Conservation (phyloP, 805 yeast genomes). For the Zygotorulaspora sp. region DNA sequence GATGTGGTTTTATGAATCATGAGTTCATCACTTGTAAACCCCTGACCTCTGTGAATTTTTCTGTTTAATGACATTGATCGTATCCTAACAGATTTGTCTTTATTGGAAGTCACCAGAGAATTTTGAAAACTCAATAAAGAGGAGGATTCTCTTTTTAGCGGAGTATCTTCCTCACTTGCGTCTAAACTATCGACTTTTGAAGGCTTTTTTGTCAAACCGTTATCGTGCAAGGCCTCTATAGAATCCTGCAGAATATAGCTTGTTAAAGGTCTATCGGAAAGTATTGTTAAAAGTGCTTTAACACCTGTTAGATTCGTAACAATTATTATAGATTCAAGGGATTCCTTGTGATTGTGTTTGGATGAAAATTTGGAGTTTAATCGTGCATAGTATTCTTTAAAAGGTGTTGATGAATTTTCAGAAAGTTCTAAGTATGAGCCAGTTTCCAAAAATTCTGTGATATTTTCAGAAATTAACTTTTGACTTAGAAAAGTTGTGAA, state of each 20-base stretch:
- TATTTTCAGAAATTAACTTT: conserved; percentile 14
- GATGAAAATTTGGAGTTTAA: conserved; percentile 26
- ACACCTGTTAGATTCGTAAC: conserved; percentile 35
- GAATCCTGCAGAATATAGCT: conserved; percentile 31
- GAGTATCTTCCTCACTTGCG: conserved; percentile 18
- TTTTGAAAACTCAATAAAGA: conserved; percentile 31
- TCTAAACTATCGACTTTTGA: conserved; percentile 8
- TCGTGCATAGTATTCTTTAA: conserved; percentile 32
- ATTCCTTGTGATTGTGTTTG: neutral
- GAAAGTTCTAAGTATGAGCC: conserved; percentile 13
- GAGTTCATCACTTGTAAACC: conserved; percentile 10
- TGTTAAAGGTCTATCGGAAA: conserved; percentile 34
- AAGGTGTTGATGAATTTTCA: conserved; percentile 27
- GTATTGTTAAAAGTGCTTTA: conserved; percentile 33
- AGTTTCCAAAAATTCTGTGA: conserved; percentile 23
- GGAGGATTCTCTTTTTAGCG: conserved; percentile 30
- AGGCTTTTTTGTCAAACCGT: conserved; percentile 16
- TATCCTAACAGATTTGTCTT: conserved; percentile 33
- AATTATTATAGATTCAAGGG: conserved; percentile 27
- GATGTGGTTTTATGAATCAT: conserved; percentile 1
- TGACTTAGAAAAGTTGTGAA: conserved; percentile 28
- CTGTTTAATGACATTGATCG: conserved; percentile 29
- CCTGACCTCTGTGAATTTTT: conserved; percentile 16
- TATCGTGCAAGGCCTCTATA: conserved; percentile 25
- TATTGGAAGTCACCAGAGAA: conserved; percentile 31